phyloP scores from a whole-genome alignment of 2,329 filamentous ascomycete species.

The Talaromyces sp. region DNA sequence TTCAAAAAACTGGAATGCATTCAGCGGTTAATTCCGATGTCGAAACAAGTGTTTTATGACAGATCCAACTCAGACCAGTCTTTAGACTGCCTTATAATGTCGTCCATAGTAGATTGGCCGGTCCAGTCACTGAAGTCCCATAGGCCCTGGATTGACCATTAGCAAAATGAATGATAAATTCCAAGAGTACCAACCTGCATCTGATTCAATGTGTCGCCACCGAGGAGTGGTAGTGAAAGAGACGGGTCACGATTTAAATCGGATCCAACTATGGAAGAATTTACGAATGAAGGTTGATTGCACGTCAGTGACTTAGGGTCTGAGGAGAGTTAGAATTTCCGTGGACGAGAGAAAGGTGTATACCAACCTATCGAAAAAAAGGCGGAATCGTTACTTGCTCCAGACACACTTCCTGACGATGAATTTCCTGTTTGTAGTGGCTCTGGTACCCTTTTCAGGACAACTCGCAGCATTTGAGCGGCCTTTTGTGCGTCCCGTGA shows the following conservation, averaged over 20 bases:
- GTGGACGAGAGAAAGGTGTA: not conserved
- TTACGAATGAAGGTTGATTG: not conserved
- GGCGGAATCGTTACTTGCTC: not conserved
- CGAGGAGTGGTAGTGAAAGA: not conserved
- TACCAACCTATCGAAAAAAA: not conserved
- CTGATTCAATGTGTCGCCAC: not conserved
- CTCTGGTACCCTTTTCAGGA: constrained; percentile 4
- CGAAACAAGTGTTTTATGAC: not conserved
- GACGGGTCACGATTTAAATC: not conserved
- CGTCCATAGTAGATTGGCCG: not conserved
- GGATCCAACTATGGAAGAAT: not conserved
- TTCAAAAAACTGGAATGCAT: not conserved
- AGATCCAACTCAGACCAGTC: not conserved
- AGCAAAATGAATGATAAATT: not conserved
- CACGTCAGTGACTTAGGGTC: not conserved
- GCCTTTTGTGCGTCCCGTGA: constrained; percentile 8
- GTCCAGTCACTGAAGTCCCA: not conserved
- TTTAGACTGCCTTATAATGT: not conserved
- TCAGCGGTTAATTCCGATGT: not conserved
- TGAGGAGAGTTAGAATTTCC: not conserved
- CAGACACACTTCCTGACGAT: not conserved
- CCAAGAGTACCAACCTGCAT: not conserved
- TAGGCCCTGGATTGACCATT: not conserved
- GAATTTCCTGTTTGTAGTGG: not conserved
- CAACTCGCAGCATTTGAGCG: constrained; percentile 3